These are phyloP conservation scores for Candida vartiovaarae DNA, from an alignment of 805 yeast genomes.

Conservation along the genomic window DNA sequence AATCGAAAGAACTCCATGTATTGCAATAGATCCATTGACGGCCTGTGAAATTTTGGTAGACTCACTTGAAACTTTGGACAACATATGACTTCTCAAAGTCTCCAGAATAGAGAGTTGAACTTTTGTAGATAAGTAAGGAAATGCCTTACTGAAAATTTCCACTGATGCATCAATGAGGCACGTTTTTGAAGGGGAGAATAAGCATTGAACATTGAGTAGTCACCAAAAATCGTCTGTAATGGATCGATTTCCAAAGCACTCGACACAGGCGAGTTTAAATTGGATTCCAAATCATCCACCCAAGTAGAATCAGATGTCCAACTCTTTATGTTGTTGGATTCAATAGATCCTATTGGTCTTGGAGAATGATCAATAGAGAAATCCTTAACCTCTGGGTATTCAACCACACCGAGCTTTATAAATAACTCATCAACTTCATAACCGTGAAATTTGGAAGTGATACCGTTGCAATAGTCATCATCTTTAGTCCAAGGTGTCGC, in stretches of 20 bases:
- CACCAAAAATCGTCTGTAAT: conserved; percentile 21
- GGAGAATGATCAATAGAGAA: conserved; percentile 13
- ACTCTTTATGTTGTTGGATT: conserved; percentile 26
- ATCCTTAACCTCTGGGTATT: conserved; percentile 6
- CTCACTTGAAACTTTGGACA: conserved; percentile 30
- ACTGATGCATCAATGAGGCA: conserved; percentile 71
- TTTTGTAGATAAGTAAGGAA: conserved; percentile 65
- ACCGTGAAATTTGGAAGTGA: conserved; percentile 40
- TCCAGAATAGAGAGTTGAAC: conserved; percentile 88
- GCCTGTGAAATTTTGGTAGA: conserved; percentile 41
- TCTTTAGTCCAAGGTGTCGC: conserved; percentile 19
- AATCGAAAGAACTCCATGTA: conserved; percentile 41
- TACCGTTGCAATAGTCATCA: conserved; percentile 43
- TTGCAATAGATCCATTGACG: conserved; percentile 56
- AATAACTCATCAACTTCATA: conserved; percentile 31
- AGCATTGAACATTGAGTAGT: conserved; percentile 28
- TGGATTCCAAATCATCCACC: conserved; percentile 28
- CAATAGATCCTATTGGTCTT: conserved; percentile 24
- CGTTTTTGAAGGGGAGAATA: conserved; percentile 40
- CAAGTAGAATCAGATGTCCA: conserved; percentile 28
- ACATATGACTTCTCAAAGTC: conserved; percentile 53
- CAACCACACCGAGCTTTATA: conserved; percentile 19
- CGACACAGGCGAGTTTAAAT: conserved; percentile 30
- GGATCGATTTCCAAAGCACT: conserved; percentile 37
- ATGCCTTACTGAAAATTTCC: conserved; percentile 62